Evolutionary conservation across 176 grass and related monocot species (phyloP), one percentile per base, ranked within the genome.

Genomic region (Ensete ventricosum): DNA sequence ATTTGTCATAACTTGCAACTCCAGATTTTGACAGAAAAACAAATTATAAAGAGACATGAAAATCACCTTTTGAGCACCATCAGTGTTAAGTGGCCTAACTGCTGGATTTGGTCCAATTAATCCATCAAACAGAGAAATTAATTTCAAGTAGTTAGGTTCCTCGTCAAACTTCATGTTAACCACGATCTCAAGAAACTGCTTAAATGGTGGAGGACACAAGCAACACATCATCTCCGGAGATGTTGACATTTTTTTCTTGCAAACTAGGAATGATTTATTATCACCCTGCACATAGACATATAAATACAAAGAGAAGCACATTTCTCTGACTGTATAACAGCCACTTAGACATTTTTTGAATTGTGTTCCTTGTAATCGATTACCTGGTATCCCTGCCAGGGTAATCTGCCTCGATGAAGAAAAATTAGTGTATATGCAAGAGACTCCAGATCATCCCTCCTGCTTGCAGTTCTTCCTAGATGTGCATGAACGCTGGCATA

Each of bases 111-210:
- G 79, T 79, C 88, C 88, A 78, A 95, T 88, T 74, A 95, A 78
- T 83, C 85, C 58, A 84, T 95, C 83, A 80, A 95, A 95, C 19
- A 95, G 75, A 54, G 91, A 95, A 67, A 95, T 95, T 63, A 91
- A 79, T 78, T 88, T 90, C 29, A 88, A 70, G 69, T 95, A 95
- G 83, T 95, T 95, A 71, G 91, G 91, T 57, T 95, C 91, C 74
- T 95, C 91, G 59, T 95, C 91, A 86, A 95, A 95, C 77, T 95
- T 95, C 91, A 95, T 84, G 81, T 95, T 95, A 43, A 95, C 91
- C 77, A 91, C 85, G 50, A 68, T 73, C 73, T 91, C 88, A 73
- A 88, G 88, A 83, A 95, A 95, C 54, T 78, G 83, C 72, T 78
- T 88, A 64, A 95, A 95, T 81, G 91, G 78, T 79, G 87, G 81